Conservation (phyloP, 768 basidiomycete species). For the Lactarius sanguifluus region DNA sequence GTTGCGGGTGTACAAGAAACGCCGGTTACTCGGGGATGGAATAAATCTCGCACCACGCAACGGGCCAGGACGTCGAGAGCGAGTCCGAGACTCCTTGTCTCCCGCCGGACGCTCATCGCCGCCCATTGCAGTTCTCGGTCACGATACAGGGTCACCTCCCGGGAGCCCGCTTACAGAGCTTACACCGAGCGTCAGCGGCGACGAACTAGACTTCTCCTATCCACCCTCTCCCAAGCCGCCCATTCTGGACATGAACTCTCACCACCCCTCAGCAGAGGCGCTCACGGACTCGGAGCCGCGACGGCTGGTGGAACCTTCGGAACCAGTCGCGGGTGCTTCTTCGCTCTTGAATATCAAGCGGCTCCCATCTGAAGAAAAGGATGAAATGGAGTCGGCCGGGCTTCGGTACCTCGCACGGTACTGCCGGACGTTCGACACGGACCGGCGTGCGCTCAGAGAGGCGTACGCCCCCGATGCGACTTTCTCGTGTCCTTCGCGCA, state of each 20-base stretch:
- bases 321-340: background rate
- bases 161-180: background rate
- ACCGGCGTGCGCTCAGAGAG: conserved; percentile 15
- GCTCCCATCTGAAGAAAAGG: background rate
- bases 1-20: conserved; percentile 18
- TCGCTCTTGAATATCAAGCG: background rate
- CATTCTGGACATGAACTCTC: background rate
- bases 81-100: background rate
- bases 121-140: conserved; percentile 5
- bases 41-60: background rate
- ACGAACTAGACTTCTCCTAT: conserved; percentile 20
- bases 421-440: conserved; percentile 20
- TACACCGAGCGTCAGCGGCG: conserved; percentile 4
- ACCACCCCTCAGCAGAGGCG: background rate
- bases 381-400: conserved; percentile 1
- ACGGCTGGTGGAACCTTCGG: background rate
- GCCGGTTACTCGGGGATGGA: background rate
- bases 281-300: background rate
- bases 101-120: conserved; percentile 1
- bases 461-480: conserved; percentile 16
- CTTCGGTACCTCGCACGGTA: conserved; percentile 20
- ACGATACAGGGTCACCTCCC: background rate
- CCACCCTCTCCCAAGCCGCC: conserved; percentile 4
- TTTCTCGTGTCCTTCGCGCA: conserved; percentile 22
- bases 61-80: background rate